phyloP scores from a whole-genome alignment of 164 flowering plant genomes.

The Euptelea pleiosperma region DNA sequence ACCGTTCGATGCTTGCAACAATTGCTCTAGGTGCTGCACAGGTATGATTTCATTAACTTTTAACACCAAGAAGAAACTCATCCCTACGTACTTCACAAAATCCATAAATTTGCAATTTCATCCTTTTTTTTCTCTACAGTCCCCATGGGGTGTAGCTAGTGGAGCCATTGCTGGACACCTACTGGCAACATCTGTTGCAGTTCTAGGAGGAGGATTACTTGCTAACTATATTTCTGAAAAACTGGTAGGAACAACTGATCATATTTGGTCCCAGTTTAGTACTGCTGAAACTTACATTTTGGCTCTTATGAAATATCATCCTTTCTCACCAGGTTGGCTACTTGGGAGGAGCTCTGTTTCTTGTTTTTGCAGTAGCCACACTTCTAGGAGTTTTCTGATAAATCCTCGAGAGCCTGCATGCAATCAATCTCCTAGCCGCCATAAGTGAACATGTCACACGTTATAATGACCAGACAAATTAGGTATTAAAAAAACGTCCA shows the following conservation, averaged over 20 bases:
- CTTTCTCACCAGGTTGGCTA: slow-evolving; percentile 76
- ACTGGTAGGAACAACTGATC: slow-evolving; percentile 49
- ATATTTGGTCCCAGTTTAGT: neutral
- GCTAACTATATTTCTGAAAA: slow-evolving; percentile 92
- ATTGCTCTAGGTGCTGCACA: slow-evolving; percentile 98
- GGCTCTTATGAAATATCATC: neutral
- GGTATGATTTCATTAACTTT: slow-evolving; percentile 40
- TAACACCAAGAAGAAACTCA: neutral
- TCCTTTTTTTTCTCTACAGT: slow-evolving; percentile 38
- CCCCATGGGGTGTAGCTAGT: slow-evolving; percentile 97
- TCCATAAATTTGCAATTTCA: too few relatives aligned
- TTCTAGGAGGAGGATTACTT: slow-evolving; percentile 89
- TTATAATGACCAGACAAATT: too few relatives aligned
- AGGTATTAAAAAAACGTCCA: too few relatives aligned
- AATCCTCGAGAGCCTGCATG: neutral
- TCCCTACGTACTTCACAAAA: too few relatives aligned
- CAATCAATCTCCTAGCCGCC: too few relatives aligned
- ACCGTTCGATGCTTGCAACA: slow-evolving; percentile 98
- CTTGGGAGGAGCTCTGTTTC: slow-evolving; percentile 79
- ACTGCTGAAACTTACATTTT: slow-evolving; percentile 1
- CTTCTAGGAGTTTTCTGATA: slow-evolving; percentile 77
- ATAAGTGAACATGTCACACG: too few relatives aligned
- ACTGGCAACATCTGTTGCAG: slow-evolving; percentile 73
- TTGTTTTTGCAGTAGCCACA: slow-evolving; percentile 86
- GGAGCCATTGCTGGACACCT: slow-evolving; percentile 96